Evolutionary conservation across 805 yeast species (phyloP), one percentile per base, ranked within the genome.

Genomic region (Maudiozyma turicensis): DNA sequence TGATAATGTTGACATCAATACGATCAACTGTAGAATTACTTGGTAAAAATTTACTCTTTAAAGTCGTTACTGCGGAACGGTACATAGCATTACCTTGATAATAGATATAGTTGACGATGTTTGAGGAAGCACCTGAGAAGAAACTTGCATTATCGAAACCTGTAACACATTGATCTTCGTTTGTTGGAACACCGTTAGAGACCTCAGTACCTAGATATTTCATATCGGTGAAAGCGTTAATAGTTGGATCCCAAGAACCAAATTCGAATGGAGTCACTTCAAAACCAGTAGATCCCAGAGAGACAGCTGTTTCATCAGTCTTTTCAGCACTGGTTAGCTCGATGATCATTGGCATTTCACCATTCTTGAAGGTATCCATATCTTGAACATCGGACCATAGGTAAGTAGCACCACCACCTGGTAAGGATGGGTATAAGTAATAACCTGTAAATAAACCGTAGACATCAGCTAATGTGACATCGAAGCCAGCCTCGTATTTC

Each of bases 201-300:
- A 83, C 74, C 20, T 73, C 64, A 0, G 95, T 74, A 8, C 95
- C 96, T 43, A 86, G 64, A 60, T 84, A 87, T 64, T 80, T 75
- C 43, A 79, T 65, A 51, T 83, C 81, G 10, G 81, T 72, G 65
- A 88, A 87, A 2, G 84, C 69, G 48, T 75, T 71, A 47, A 86
- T 66, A 1, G 83, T 71, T 11, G 86, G 84, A 60, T 89, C 96
- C 95, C 95, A 88, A 4, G 93, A 81, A 10, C 96, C 96, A 58
- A 88, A 66, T 60, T 83, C 85, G 57, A 70, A 81, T 10, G 95
- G 89, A 46, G 73, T 75, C 54, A 78, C 63, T 54, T 80, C 78
- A 53, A 81, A 77, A 48, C 73, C 74, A 1, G 95, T 86, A 8
- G 95, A 81, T 69, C 86, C 87, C 34, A 66, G 61, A 52, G 76